These are phyloP conservation scores for Emiliania huxleyi DNA, from an alignment of 78 protist species.

Conservation along the genomic window DNA sequence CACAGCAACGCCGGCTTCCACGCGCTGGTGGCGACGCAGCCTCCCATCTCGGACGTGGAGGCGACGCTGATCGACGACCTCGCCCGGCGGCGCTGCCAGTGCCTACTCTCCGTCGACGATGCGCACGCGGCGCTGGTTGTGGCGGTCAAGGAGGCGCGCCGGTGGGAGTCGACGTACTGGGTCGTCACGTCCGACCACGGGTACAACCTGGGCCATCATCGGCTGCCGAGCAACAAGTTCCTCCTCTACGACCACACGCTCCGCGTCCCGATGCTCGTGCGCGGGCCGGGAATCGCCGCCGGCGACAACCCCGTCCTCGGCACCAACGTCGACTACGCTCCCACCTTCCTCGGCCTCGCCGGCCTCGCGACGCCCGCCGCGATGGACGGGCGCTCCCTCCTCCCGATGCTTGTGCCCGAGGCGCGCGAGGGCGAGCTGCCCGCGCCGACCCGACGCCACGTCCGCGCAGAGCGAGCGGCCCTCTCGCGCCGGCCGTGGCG, in stretches of 20 bases:
- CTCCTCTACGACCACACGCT: constrained; percentile 1
- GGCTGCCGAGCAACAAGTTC: background rate
- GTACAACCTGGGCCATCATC: constrained; percentile 45
- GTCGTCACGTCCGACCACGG: constrained; percentile 59
- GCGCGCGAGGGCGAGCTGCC: background rate
- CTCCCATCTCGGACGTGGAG: too few relatives aligned
- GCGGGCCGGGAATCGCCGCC: constrained; percentile 25
- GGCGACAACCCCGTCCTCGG: background rate
- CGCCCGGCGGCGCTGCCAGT: too few relatives aligned
- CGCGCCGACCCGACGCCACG: background rate
- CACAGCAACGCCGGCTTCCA: too few relatives aligned
- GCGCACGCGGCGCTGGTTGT: too few relatives aligned
- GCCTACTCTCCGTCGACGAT: too few relatives aligned
- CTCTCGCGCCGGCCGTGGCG: too few relatives aligned
- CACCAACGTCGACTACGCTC: constrained; percentile 21
- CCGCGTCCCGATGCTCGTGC: constrained; percentile 21
- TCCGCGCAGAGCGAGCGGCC: background rate
- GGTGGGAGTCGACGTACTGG: constrained; percentile 39
- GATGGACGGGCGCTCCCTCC: constrained; percentile 36
- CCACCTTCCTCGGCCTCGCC: constrained; percentile 37
- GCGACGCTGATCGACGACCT: too few relatives aligned
- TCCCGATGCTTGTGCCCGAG: background rate
- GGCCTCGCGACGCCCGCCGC: background rate
- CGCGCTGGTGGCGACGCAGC: too few relatives aligned
- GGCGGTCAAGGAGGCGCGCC: too few relatives aligned